Evolutionary conservation across 2,329 filamentous ascomycete species (phyloP).

Genomic region (Epichloe brachyelytri): DNA sequence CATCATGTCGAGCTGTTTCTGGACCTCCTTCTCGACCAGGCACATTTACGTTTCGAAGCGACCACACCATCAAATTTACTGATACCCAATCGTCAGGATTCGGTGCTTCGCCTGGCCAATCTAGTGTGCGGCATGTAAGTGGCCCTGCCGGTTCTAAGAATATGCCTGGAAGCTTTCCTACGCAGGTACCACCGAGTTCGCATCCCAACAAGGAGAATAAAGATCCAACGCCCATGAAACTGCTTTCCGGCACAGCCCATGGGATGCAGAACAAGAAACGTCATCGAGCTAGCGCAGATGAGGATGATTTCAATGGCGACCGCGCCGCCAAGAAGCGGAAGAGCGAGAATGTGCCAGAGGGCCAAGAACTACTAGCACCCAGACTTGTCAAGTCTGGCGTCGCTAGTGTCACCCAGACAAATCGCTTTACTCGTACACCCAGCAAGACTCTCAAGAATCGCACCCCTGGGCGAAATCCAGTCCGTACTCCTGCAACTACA

Average conservation of each 20-base stretch:
- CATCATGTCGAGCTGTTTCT: constrained; percentile 13
- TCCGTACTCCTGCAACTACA: constrained; percentile 14
- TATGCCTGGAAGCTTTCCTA: constrained; percentile 46
- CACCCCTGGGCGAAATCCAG: constrained; percentile 7
- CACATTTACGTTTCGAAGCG: constrained; percentile 52
- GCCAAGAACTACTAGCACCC: constrained; percentile 39
- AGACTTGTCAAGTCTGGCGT: constrained; percentile 28
- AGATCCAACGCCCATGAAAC: constrained; percentile 22
- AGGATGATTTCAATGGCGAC: constrained; percentile 37
- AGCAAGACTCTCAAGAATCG: constrained; percentile 13
- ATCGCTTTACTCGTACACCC: constrained; percentile 14
- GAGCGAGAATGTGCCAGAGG: constrained; percentile 34
- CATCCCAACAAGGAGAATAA: constrained; percentile 44
- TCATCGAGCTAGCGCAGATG: constrained; percentile 42
- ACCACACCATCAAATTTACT: constrained; percentile 49
- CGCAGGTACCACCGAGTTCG: constrained; percentile 15
- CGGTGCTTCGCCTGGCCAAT: constrained; percentile 43
- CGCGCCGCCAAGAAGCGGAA: constrained; percentile 48
- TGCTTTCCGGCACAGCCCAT: constrained; percentile 40
- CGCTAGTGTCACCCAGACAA: constrained; percentile 21
- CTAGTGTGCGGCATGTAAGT: constrained; percentile 48
- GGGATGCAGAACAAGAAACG: constrained; percentile 56
- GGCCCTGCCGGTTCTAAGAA: constrained; percentile 31
- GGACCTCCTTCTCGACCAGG: constrained; percentile 34
- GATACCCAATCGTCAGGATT: constrained; percentile 36